These are phyloP conservation scores for Malassezia japonica DNA, from an alignment of 1,284 basidiomycete species.

Conservation along the genomic window DNA sequence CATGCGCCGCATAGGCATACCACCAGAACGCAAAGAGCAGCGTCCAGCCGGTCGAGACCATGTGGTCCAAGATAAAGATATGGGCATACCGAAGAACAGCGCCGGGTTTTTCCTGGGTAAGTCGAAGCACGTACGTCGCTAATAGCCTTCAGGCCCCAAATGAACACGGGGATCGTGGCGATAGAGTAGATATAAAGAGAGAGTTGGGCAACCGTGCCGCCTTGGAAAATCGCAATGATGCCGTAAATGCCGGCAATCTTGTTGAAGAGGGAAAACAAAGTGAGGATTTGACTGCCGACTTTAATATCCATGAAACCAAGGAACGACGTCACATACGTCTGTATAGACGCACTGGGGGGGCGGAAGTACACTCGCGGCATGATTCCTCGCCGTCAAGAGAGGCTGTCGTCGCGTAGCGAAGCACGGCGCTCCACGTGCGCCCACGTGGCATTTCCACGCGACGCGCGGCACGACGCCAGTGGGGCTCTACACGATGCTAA, in stretches of 20 bases:
- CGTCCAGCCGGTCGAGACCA: slow-evolving; percentile 84
- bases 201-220: slow-evolving; percentile 79
- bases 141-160: slow-evolving; percentile 78
- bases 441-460: not conserved
- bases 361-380: slow-evolving; percentile 37
- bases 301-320: slow-evolving; percentile 45
- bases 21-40: slow-evolving; percentile 77
- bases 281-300: slow-evolving; percentile 41
- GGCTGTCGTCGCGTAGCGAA: not conserved
- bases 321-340: slow-evolving; percentile 38
- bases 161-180: slow-evolving; percentile 66
- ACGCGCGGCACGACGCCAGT: not conserved
- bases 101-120: slow-evolving; percentile 31
- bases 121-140: slow-evolving; percentile 54
- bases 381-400: not conserved
- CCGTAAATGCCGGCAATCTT: slow-evolving; percentile 97
- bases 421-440: not conserved
- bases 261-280: slow-evolving; percentile 62
- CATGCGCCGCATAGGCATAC: slow-evolving; percentile 84
- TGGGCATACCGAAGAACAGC: slow-evolving; percentile 82
- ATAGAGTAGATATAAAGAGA: slow-evolving; percentile 75
- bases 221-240: slow-evolving; percentile 76
- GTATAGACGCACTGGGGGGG: slow-evolving; percentile 30
- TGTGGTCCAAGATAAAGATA: slow-evolving; percentile 80
- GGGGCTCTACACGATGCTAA: slow-evolving; percentile 5